phyloP scores from a whole-genome alignment of 768 basidiomycete species.

The Brasilioporus rufonigricans region DNA sequence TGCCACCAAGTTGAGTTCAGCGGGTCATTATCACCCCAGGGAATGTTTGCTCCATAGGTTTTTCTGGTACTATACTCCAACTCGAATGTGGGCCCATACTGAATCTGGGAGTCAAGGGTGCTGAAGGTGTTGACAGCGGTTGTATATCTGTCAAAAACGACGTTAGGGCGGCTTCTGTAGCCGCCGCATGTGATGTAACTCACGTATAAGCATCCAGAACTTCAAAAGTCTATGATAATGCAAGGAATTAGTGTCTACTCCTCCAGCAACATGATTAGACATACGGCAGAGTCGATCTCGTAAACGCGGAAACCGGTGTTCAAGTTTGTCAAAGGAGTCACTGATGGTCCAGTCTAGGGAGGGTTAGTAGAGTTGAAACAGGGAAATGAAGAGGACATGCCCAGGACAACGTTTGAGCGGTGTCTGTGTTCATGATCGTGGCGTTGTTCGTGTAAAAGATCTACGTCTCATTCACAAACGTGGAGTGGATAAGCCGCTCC shows the following conservation, averaged over 20 bases:
- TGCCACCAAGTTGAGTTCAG: slow-evolving; percentile 87
- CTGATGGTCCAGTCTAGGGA: slow-evolving; percentile 60
- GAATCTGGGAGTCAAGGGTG: slow-evolving; percentile 53
- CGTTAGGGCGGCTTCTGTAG: not conserved
- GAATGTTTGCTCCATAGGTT: slow-evolving; percentile 54
- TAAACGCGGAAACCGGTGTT: slow-evolving; percentile 67
- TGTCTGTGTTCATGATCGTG: slow-evolving; percentile 53
- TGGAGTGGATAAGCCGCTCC: not conserved
- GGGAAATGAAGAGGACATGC: slow-evolving; percentile 24
- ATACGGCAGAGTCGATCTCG: slow-evolving; percentile 52
- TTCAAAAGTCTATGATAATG: slow-evolving; percentile 60
- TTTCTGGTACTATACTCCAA: slow-evolving; percentile 70
- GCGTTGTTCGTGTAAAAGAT: slow-evolving; percentile 75
- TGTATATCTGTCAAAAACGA: slow-evolving; percentile 48
- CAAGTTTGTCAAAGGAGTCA: slow-evolving; percentile 67
- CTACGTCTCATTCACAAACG: slow-evolving; percentile 30
- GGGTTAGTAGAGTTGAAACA: slow-evolving; percentile 6
- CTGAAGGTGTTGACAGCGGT: slow-evolving; percentile 59
- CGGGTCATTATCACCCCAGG: slow-evolving; percentile 64
- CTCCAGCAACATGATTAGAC: slow-evolving; percentile 16
- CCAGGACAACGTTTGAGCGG: slow-evolving; percentile 56
- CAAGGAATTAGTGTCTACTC: slow-evolving; percentile 1
- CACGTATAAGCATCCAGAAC: slow-evolving; percentile 77
- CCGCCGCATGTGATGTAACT: slow-evolving; percentile 21
- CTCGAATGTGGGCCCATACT: slow-evolving; percentile 57